Evolutionary conservation across 1,284 basidiomycete species (phyloP), one percentile per base, ranked within the genome.

Genomic region (Xerocomus nothofagi): DNA sequence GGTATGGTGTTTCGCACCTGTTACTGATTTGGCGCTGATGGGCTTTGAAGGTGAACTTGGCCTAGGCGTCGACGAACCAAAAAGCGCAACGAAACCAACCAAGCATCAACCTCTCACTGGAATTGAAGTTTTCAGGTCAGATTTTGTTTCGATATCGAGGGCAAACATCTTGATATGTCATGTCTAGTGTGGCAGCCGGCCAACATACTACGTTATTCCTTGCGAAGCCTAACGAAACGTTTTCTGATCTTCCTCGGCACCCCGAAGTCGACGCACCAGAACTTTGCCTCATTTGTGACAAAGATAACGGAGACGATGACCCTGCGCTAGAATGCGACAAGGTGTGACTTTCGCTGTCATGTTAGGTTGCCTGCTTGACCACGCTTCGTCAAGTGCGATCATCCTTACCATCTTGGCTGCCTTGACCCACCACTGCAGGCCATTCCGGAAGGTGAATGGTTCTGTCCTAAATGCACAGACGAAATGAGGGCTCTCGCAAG

Each of bases 401-500:
- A 80, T 39, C 91, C 93, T 0, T 97, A 89, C 66, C 94, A 98
- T 66, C 73, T 90, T 12, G 76, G 75, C 4, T 98, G 94, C 67
- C 78, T 96, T 41, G 71, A 75, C 29, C 94, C 93, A 7, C 90
- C 91, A 3, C 71, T 98, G 42, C 65, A 72, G 14, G 81, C 75
- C 1, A 73, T 95, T 14, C 95, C 95, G 0, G 89, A 91, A 20
- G 94, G 90, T 31, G 91, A 94, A 67, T 96, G 93, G 93, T 95
- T 94, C 76, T 95, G 92, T 62, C 83, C 88, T 0, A 73, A 78
- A 42, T 95, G 92, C 39, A 51, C 45, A 6, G 47, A 51, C 39
- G 67, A 66, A 39, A 60, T 59, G 50, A 15, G 15, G 56, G 62
- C 62, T 33, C 63, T 67, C 14, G 60, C 58, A 32, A 56, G 15